phyloP scores from a whole-genome alignment of 2,329 filamentous ascomycete genomes.

The Colletotrichum aenigma region DNA sequence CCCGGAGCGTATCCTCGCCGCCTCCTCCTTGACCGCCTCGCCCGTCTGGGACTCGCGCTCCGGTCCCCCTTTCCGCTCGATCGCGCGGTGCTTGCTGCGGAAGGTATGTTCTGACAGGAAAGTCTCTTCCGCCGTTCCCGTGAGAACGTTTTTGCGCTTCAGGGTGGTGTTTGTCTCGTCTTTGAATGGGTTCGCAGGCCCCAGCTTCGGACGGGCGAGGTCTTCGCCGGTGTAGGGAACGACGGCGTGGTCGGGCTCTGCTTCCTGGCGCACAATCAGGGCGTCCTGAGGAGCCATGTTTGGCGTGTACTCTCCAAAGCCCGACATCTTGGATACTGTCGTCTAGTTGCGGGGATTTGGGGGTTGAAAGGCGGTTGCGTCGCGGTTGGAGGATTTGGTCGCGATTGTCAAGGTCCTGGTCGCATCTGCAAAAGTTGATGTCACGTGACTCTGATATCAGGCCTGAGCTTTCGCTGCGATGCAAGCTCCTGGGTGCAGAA shows the following conservation, averaged over 20 bases:
- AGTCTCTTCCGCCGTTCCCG: slow-evolving; percentile 86
- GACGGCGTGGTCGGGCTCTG: slow-evolving; percentile 63
- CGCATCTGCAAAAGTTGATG: background rate
- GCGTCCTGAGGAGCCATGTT: slow-evolving; percentile 70
- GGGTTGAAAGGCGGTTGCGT: slow-evolving; percentile 12
- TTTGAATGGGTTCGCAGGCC: slow-evolving; percentile 78
- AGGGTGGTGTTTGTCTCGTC: slow-evolving; percentile 58
- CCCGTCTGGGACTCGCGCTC: slow-evolving; percentile 60
- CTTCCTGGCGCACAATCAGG: slow-evolving; percentile 61
- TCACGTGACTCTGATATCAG: slow-evolving; percentile 23
- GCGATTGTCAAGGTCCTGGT: slow-evolving; percentile 1
- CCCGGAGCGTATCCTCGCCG: slow-evolving; percentile 70
- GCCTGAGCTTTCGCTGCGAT: background rate
- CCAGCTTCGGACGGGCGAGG: slow-evolving; percentile 67
- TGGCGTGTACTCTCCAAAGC: slow-evolving; percentile 68
- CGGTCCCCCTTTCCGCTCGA: slow-evolving; percentile 69
- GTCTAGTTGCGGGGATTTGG: background rate
- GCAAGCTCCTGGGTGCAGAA: background rate
- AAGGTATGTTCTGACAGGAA: slow-evolving; percentile 92
- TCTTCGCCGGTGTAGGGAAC: slow-evolving; percentile 74
- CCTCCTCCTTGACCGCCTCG: slow-evolving; percentile 70
- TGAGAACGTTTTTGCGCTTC: slow-evolving; percentile 83
- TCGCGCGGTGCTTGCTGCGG: slow-evolving; percentile 82
- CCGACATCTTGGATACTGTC: slow-evolving; percentile 52
- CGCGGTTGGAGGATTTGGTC: background rate